Conservation (phyloP, 1,284 basidiomycete genomes). For the Puccinia coronata region DNA sequence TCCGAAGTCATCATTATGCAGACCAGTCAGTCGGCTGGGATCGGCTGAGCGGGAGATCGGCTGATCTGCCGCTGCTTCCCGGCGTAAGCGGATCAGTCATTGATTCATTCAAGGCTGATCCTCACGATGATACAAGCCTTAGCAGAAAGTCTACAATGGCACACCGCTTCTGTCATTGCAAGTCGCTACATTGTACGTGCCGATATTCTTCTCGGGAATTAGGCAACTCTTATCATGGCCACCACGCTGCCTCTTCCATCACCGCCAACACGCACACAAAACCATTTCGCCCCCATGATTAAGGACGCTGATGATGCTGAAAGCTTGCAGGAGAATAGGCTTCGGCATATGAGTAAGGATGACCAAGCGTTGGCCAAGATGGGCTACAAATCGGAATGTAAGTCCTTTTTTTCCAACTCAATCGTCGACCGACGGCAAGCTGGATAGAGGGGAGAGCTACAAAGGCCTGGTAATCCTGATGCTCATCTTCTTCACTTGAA, state of each 20-base stretch:
- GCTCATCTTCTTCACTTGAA: not conserved
- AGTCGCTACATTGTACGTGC: not conserved
- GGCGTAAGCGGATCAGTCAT: not conserved
- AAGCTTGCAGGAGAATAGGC: constrained; percentile 10
- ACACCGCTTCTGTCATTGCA: too few relatives aligned
- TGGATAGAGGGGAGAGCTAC: too few relatives aligned
- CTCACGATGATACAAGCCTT: not conserved
- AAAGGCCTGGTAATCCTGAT: constrained; percentile 1
- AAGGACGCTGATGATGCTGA: not conserved
- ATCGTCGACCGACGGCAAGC: not conserved
- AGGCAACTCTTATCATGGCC: not conserved
- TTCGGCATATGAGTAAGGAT: constrained; percentile 33
- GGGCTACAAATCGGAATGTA: constrained; percentile 47
- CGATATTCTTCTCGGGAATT: not conserved
- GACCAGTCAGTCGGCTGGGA: not conserved
- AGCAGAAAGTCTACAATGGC: not conserved
- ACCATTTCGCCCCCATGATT: not conserved
- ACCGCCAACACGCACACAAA: not conserved
- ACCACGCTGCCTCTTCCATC: not conserved
- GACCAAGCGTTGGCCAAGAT: constrained; percentile 25
- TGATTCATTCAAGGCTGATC: not conserved
- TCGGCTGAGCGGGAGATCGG: not conserved
- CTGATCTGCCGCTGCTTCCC: not conserved
- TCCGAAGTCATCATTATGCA: not conserved
- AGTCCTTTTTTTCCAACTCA: not conserved